Base-by-base conservation (phyloP, 768 basidiomycete species). In the Podaxis rugospora region DNA sequence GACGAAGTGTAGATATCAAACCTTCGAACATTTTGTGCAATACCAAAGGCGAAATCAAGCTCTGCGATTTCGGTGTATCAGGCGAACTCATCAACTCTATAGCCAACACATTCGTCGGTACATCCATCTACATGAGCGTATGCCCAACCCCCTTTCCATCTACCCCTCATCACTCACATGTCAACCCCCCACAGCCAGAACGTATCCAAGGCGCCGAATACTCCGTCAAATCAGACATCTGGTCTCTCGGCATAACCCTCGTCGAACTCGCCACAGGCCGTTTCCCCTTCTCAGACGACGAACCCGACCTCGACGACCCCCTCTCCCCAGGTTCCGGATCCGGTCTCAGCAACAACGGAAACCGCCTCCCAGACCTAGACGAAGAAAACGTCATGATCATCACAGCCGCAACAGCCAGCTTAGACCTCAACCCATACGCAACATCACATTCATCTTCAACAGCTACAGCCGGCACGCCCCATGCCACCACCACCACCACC, bases 71-170 rank as follows among this genome's bases (percentile, higher is more conserved):
- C 71, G 97, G 97, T 27, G 97, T 99, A 5, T 98, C 95, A 0
- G 97, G 97, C 11, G 97, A 99, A 73, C 82, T 99, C 68, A 96
- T 98, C 75, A 98, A 98, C 76, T 95, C 93, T 2, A 95, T 99
- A 64, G 97, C 97, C 27, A 95, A 98, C 75, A 99, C 97, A 0
- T 99, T 99, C 70, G 97, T 99, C 32, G 97, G 97, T 14, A 99
- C 97, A 13, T 95, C 92, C 57, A 98, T 96, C 5, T 99, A 99
- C 73, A 99, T 99, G 97, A 98, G 95, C 66, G 97, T 98, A 75
- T 68, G 88, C 82, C 51, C 62, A 23, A 21, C n/a, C 11, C 25
- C 14, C 44, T 7, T 28, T 7, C 42, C 42, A 32, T 23, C 27
- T 27, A 36, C 36, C 40, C 56, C 11, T 28, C 44, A 44, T 58